Evolutionary conservation across 2,329 filamentous ascomycete species (phyloP).

Genomic region (Cryphonectria parasitica): DNA sequence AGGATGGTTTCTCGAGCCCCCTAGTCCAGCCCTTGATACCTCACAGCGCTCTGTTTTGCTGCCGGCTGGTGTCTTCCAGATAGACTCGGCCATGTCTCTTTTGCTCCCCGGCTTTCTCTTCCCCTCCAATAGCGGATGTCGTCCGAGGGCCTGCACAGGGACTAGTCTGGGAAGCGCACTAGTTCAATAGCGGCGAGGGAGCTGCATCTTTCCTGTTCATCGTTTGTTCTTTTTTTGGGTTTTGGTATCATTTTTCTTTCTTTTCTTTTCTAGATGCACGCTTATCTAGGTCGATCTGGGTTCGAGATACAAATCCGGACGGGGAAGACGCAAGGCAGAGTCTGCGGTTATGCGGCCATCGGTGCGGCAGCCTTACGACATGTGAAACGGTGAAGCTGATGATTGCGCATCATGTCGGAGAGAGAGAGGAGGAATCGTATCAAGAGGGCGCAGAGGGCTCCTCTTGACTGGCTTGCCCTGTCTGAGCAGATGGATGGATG

Average conservation of each 20-base stretch:
- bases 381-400: slow-evolving; percentile 7
- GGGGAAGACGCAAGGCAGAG: neutral
- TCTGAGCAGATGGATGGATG: neutral
- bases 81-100: neutral
- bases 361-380: slow-evolving; percentile 17
- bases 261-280: neutral
- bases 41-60: neutral
- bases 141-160: slow-evolving; percentile 2
- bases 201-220: slow-evolving; percentile 2
- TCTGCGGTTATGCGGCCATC: slow-evolving; percentile 3
- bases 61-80: neutral
- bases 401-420: neutral
- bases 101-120: neutral
- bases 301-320: neutral
- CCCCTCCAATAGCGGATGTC: slow-evolving; percentile 4
- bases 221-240: neutral
- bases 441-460: neutral
- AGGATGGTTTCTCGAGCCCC: slow-evolving; percentile 3
- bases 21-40: slow-evolving; percentile 8
- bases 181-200: neutral
- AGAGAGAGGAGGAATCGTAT: neutral
- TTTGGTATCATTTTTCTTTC: neutral
- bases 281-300: slow-evolving; percentile 10
- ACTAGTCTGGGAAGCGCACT: slow-evolving; percentile 10
- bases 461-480: neutral